Evolutionary conservation across 139 green algal species (phyloP).

Genomic region (Asterochloris erici): DNA sequence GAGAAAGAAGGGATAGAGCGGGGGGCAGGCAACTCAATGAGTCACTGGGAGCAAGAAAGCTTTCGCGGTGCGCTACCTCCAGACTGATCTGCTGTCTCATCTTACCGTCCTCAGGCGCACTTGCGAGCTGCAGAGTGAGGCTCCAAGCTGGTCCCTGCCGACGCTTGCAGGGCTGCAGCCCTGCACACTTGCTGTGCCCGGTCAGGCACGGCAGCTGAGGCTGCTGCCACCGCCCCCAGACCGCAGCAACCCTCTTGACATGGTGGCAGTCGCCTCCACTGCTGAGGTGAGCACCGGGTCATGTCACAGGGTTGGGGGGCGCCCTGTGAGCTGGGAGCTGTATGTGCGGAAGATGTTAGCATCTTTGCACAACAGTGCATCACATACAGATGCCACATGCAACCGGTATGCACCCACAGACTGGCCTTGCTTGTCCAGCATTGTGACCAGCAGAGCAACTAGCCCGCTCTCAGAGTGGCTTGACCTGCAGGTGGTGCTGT

Average conservation of each 20-base stretch:
- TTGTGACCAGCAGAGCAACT: neutral
- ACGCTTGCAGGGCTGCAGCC: conserved; percentile 10
- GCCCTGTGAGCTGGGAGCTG: neutral
- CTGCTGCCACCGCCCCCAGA: conserved; percentile 61
- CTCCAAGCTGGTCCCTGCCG: neutral
- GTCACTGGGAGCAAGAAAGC: neutral
- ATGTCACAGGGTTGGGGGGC: neutral
- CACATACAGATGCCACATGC: too few relatives aligned
- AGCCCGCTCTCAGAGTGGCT: neutral
- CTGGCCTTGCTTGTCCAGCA: neutral
- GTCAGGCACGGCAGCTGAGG: conserved; percentile 32
- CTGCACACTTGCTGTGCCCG: conserved; percentile 38
- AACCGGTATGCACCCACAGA: neutral
- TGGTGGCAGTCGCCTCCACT: conserved; percentile 54
- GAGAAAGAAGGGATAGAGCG: neutral
- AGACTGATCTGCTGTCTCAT: conserved; percentile 37
- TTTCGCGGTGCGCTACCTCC: conserved; percentile 15
- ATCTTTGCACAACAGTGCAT: neutral
- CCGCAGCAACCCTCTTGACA: conserved; percentile 52
- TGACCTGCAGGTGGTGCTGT: conserved; percentile 53
- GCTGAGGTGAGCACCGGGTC: conserved; percentile 31
- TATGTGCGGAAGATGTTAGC: neutral
- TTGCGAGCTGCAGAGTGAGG: neutral
- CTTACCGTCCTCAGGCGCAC: conserved; percentile 12
- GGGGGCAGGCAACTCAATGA: neutral